phyloP scores from a whole-genome alignment of 2,329 filamentous ascomycete species.

The Colletotrichum sp. region DNA sequence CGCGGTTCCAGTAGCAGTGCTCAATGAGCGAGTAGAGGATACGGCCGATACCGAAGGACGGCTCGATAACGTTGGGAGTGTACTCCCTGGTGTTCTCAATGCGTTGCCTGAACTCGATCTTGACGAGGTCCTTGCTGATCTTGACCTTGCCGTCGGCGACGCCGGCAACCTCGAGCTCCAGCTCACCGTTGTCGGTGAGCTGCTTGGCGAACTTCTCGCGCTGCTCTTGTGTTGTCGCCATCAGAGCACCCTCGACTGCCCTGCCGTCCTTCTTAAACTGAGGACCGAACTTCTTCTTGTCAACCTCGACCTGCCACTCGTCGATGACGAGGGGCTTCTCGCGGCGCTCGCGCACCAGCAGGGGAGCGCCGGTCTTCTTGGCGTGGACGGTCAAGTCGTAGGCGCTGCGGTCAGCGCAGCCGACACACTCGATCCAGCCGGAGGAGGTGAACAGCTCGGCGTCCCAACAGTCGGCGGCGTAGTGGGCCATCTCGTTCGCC shows the following conservation, averaged over 20 bases:
- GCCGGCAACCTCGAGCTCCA: conserved; percentile 75
- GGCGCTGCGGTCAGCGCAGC: conserved; percentile 92
- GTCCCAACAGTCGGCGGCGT: conserved; percentile 97
- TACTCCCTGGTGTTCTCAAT: conserved; percentile 88
- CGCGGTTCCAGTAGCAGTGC: conserved; percentile 92
- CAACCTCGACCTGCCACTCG: conserved; percentile 85
- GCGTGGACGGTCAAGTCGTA: conserved; percentile 93
- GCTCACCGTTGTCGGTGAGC: conserved; percentile 75
- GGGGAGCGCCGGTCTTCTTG: conserved; percentile 86
- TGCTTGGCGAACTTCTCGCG: conserved; percentile 80
- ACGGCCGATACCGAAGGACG: conserved; percentile 94
- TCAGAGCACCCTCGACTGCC: conserved; percentile 79
- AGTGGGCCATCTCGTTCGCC: conserved; percentile 80
- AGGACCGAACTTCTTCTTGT: conserved; percentile 96
- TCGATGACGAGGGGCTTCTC: conserved; percentile 80
- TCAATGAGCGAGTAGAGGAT: conserved; percentile 94
- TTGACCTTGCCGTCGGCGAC: conserved; percentile 76
- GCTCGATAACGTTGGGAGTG: conserved; percentile 95
- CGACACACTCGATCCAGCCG: conserved; percentile 98
- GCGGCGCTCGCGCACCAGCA: conserved; percentile 83
- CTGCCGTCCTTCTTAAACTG: conserved; percentile 95
- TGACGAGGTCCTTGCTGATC: conserved; percentile 78
- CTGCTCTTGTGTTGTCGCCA: conserved; percentile 78
- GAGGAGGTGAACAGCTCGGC: conserved; percentile 90
- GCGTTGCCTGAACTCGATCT: conserved; percentile 82